Evolutionary conservation across 768 basidiomycete species (phyloP), one percentile per base, ranked within the genome.

Genomic region (Boletus sensibilis): DNA sequence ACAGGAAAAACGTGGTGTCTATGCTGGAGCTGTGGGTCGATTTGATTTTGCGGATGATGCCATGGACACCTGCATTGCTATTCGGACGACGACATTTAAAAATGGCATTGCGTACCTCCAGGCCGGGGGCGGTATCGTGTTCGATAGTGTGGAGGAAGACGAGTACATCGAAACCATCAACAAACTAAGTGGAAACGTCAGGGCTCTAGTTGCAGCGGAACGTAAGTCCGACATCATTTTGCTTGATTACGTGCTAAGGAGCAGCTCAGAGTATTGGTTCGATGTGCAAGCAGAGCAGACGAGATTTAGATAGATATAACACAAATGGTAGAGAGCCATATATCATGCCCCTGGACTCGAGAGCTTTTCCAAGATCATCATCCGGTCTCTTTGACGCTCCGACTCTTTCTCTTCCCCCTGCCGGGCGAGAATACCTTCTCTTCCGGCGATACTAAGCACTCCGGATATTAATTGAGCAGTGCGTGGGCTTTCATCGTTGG

Each of bases 61-160:
- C 67, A 93, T 98, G 90, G 97, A 99, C 71, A 97, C 93, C 1
- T 98, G 96, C 74, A 99, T 99, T 65, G 96, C 97, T 5, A 98
- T 99, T 64, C 85, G 97, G 33, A 98, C 95, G 5, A 98, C 98
- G 93, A 83, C 87, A 1, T 98, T 97, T 80, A 98, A 97, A 74
- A 82, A 94, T 62, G 94, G 94, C 2, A 78, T 85, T 20, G 92
- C 85, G 21, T 98, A 98, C 71, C 75, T 98, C 44, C 95, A 98
- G 69, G 97, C 97, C 37, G 94, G 96, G 7, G 97, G 96, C 51
- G 96, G 96, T 2, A 97, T 99, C 62, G 97, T 99, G 11, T 94
- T 87, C 62, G 97, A 99, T 72, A 94, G 92, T 64, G 88, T 93
- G 18, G 97, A 99, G 70, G 90, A 96, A 68, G 95, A 97, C n/a